A percentile compares a stretch with the other conserved stretches of the same genome.
Evolutionary conservation across 495 filamentous ascomycete species (phyloP).

Genomic region (Lasiosphaeriaceae sp.): DNA sequence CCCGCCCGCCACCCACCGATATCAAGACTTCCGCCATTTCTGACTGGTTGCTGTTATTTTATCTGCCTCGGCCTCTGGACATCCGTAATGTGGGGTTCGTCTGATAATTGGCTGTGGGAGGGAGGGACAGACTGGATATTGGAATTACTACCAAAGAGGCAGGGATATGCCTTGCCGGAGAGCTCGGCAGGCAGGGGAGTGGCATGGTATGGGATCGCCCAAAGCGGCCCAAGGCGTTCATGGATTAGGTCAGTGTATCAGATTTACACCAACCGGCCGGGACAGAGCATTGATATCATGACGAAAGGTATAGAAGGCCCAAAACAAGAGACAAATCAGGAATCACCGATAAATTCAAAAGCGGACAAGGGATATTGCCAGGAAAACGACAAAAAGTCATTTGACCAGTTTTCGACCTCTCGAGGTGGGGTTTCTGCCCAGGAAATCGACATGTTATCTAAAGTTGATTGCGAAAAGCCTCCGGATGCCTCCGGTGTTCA

Average conservation of each 20-base stretch:
- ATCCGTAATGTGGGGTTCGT: constrained; percentile 18
- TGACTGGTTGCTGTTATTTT: constrained; percentile 6
- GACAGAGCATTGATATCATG: constrained; percentile 20
- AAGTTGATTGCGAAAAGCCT: constrained; percentile 8
- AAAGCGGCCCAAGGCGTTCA: constrained; percentile 15
- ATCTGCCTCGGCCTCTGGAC: constrained; percentile 10
- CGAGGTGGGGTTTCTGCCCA: constrained; percentile 15
- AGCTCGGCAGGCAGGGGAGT: constrained; percentile 1
- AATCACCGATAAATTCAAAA: constrained; percentile 19
- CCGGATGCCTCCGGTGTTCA: not conserved
- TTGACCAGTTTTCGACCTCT: constrained; percentile 19
- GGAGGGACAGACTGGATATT: not conserved
- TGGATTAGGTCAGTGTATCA: constrained; percentile 23
- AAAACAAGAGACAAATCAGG: constrained; percentile 17
- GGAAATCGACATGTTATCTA: constrained; percentile 16
- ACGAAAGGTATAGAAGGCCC: constrained; percentile 5
- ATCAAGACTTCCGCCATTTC: constrained; percentile 4
- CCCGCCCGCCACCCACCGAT: not conserved
- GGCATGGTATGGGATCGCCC: constrained; percentile 5
- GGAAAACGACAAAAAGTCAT: constrained; percentile 7
- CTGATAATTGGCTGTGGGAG: constrained; percentile 9
- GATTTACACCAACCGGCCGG: constrained; percentile 22
- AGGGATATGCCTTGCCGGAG: constrained; percentile 6
- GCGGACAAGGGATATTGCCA: constrained; percentile 13
- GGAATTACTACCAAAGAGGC: not conserved